These are phyloP conservation scores for Funneliformis caledonium DNA, from an alignment of 371 early-diverging fungal species.

Conservation along the genomic window DNA sequence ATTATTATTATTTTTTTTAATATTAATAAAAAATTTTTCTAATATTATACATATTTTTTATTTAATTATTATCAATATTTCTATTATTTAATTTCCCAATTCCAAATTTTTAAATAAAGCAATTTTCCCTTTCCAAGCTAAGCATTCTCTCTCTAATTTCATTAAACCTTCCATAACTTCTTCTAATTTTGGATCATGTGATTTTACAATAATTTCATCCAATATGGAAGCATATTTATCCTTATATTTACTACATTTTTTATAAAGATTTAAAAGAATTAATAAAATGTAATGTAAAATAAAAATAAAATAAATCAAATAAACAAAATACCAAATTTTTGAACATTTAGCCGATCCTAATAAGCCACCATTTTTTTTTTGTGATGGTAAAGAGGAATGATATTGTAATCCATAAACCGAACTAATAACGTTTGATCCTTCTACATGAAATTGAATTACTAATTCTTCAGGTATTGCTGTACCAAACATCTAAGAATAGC, in stretches of 20 bases:
- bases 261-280: neutral
- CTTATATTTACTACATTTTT: constrained; percentile 26
- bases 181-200: constrained; percentile 33
- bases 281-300: neutral
- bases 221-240: constrained; percentile 25
- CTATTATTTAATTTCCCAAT: neutral
- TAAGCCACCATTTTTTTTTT: neutral
- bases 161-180: constrained; percentile 23
- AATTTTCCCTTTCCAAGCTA: constrained; percentile 30
- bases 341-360: constrained; percentile 16
- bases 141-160: constrained; percentile 28
- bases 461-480: constrained; percentile 30
- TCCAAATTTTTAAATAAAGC: constrained; percentile 24
- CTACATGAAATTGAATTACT: constrained; percentile 23
- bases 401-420: constrained; percentile 35
- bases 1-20: too few relatives aligned
- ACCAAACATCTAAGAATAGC: constrained; percentile 16
- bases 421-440: constrained; percentile 27
- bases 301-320: neutral
- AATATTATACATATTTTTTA: too few relatives aligned
- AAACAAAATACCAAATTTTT: constrained; percentile 31
- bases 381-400: constrained; percentile 19
- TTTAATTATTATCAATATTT: too few relatives aligned
- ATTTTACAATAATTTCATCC: constrained; percentile 27
- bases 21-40: too few relatives aligned